Percentiles rank a stretch among this genome's conserved stretches.
Evolutionary conservation across 306 rosid species (phyloP).

Genomic region (Dalbergia oliveri): DNA sequence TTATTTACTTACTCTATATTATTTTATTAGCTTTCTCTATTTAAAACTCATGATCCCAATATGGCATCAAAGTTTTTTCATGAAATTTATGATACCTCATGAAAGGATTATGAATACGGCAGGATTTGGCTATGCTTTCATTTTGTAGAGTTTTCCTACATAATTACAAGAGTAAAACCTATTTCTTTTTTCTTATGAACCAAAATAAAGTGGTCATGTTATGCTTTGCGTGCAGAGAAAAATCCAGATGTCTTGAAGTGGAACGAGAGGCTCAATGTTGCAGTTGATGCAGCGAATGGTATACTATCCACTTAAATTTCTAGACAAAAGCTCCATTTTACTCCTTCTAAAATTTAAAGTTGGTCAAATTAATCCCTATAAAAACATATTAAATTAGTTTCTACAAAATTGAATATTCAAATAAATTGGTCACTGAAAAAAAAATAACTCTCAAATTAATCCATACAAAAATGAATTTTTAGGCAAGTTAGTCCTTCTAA

Average conservation of each 20-base stretch:
- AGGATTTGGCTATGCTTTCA: background rate
- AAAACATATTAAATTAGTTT: no score
- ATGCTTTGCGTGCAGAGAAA: constrained; percentile 17
- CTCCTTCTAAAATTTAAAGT: no score
- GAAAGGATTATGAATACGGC: background rate
- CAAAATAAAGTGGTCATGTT: background rate
- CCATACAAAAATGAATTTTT: no score
- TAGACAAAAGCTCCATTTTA: no score
- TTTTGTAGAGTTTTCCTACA: background rate
- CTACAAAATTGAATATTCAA: no score
- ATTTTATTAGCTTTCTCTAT: no score
- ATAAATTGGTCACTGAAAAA: no score
- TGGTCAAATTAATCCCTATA: no score
- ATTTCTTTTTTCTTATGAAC: background rate
- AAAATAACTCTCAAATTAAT: no score
- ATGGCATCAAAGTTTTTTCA: background rate
- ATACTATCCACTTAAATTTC: background rate
- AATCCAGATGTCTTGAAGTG: constrained; percentile 36
- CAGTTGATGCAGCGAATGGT: constrained; percentile 41
- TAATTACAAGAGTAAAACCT: background rate
- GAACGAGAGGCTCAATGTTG: constrained; percentile 40
- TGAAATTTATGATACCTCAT: background rate
- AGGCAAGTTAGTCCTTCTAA: no score
- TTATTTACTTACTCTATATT: no score
- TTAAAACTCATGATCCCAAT: no score